Evolutionary conservation across 441 rosid genomes (phyloP).

Genomic region (Corymbia citriodora): DNA sequence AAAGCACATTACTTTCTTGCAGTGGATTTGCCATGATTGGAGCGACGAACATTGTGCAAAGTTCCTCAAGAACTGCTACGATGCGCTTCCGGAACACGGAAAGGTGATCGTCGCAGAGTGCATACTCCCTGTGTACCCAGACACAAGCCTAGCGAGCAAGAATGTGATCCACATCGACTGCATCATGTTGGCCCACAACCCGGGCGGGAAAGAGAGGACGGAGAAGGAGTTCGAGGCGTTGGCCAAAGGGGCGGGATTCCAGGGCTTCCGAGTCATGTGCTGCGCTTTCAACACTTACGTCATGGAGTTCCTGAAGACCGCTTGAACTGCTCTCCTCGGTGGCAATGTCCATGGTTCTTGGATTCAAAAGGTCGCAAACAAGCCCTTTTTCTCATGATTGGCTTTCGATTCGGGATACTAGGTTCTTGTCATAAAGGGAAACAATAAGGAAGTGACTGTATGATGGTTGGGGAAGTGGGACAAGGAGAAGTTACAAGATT

Average conservation of each 20-base stretch:
- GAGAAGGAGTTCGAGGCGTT: conserved; percentile 66
- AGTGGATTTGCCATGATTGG: conserved; percentile 95
- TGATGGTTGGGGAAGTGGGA: background rate
- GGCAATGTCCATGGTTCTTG: background rate
- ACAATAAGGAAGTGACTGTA: background rate
- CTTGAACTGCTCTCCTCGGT: conserved; percentile 1
- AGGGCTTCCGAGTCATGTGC: conserved; percentile 55
- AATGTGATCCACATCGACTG: conserved; percentile 52
- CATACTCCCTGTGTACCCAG: conserved; percentile 64
- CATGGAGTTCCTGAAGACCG: conserved; percentile 71
- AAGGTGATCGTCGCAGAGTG: conserved; percentile 76
- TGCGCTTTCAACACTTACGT: conserved; percentile 45
- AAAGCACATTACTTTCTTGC: background rate
- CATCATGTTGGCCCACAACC: conserved; percentile 83
- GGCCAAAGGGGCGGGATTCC: conserved; percentile 69
- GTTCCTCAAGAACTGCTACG: conserved; percentile 63
- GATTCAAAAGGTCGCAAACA: background rate
- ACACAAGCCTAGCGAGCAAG: conserved; percentile 51
- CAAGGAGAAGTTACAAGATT: background rate
- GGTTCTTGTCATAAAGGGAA: background rate
- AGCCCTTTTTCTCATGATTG: background rate
- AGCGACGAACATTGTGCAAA: conserved; percentile 66
- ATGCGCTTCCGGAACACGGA: conserved; percentile 60
- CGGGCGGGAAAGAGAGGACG: conserved; percentile 90
- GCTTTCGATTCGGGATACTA: background rate